Percentiles rank a stretch among this genome's conserved stretches.
Conservation (phyloP, 345 rosid genomes). For the Eucalyptus victrix region DNA sequence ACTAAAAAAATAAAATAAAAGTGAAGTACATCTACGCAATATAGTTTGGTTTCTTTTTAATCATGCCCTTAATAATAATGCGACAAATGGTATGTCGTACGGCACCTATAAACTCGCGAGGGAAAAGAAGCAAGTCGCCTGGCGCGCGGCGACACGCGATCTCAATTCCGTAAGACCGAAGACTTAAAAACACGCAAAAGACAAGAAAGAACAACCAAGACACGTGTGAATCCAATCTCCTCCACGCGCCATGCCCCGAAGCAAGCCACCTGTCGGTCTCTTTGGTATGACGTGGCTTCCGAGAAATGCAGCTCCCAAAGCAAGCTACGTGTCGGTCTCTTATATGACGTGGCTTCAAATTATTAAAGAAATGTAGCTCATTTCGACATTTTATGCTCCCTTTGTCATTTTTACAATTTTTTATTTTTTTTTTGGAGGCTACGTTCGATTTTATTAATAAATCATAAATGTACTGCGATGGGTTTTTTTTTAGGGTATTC, state of each 20-base stretch:
- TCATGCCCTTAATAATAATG: background rate
- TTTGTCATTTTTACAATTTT: too few species aligned
- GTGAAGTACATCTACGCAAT: background rate
- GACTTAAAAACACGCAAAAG: background rate
- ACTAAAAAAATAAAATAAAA: too few species aligned
- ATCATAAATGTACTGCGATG: too few species aligned
- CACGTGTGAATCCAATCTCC: background rate
- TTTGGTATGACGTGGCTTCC: background rate
- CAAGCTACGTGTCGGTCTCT: too few species aligned
- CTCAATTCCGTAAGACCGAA: background rate
- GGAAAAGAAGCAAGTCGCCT: background rate
- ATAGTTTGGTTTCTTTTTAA: background rate
- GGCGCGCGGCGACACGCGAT: background rate
- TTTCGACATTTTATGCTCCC: too few species aligned
- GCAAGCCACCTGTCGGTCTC: background rate
- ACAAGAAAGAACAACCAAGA: background rate
- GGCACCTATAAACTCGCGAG: background rate
- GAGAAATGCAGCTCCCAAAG: background rate
- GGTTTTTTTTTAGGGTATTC: too few species aligned
- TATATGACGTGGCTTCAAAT: too few species aligned
- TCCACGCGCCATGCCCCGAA: background rate
- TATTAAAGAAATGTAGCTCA: too few species aligned
- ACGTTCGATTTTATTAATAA: too few species aligned
- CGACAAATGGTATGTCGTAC: background rate
- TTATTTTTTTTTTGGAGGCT: too few species aligned